A percentile compares a stretch with the other conserved stretches of the same genome.
These are phyloP conservation scores for Trametopsis cervina DNA, from an alignment of 768 basidiomycete species.

Conservation along the genomic window DNA sequence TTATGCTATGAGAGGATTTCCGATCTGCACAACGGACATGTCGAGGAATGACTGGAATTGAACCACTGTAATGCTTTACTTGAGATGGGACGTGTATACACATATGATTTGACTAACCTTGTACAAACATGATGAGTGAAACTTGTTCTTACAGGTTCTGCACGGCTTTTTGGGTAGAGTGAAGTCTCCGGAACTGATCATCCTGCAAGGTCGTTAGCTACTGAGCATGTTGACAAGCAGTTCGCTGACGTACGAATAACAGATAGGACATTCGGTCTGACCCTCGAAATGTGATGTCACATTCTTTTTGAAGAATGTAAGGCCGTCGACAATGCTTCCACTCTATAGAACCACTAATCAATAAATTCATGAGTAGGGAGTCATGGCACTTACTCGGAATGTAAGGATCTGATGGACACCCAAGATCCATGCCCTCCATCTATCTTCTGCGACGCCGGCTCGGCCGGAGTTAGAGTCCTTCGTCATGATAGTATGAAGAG, in stretches of 20 bases:
- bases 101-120: constrained; percentile 48
- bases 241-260: constrained; percentile 65
- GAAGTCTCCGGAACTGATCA: constrained; percentile 86
- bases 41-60: constrained; percentile 81
- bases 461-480: constrained; percentile 58
- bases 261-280: constrained; percentile 93
- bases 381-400: constrained; percentile 58
- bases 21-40: constrained; percentile 86
- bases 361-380: background rate
- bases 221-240: background rate
- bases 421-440: constrained; percentile 92
- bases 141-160: constrained; percentile 89
- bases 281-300: constrained; percentile 91
- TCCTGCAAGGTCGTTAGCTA: constrained; percentile 36
- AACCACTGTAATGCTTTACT: constrained; percentile 82
- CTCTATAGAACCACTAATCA: constrained; percentile 45
- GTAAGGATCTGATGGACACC: constrained; percentile 88
- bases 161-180: constrained; percentile 87
- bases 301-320: constrained; percentile 90
- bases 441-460: constrained; percentile 83
- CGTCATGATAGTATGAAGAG: constrained; percentile 83
- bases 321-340: constrained; percentile 81
- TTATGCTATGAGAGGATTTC: constrained; percentile 55
- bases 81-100: too few species aligned
- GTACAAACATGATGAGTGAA: constrained; percentile 88